Evolutionary conservation across 2,329 filamentous ascomycete genomes (phyloP).

Genomic region (Akanthomyces muscarius): DNA sequence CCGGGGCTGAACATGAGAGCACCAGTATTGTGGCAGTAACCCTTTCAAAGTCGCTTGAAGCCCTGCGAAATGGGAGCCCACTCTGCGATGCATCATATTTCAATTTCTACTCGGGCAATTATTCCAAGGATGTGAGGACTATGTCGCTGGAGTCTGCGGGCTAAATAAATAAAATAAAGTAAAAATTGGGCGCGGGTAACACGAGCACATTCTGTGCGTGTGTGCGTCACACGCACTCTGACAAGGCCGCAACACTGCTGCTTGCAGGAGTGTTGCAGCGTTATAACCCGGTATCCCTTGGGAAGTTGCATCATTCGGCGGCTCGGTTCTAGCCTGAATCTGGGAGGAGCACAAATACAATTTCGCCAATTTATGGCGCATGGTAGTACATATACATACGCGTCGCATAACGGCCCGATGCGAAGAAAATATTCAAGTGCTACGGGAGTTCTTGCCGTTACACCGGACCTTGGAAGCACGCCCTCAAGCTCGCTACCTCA

Average conservation of each 20-base stretch:
- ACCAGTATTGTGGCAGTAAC: background rate
- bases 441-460: background rate
- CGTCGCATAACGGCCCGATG: conserved; percentile 13
- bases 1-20: background rate
- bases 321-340: background rate
- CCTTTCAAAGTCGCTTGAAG: background rate
- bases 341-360: background rate
- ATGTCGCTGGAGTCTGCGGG: background rate
- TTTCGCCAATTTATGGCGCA: background rate
- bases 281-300: background rate
- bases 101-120: background rate
- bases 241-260: background rate
- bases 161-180: background rate
- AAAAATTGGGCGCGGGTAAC: background rate
- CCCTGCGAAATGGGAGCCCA: background rate
- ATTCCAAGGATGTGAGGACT: background rate
- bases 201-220: background rate
- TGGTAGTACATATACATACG: background rate
- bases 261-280: background rate
- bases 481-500: background rate
- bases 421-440: background rate
- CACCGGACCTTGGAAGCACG: background rate
- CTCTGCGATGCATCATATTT: background rate
- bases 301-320: background rate
- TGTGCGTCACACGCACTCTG: background rate